Evolutionary conservation across 768 basidiomycete species (phyloP).

Genomic region (Tylopilus cervinicoccineus): DNA sequence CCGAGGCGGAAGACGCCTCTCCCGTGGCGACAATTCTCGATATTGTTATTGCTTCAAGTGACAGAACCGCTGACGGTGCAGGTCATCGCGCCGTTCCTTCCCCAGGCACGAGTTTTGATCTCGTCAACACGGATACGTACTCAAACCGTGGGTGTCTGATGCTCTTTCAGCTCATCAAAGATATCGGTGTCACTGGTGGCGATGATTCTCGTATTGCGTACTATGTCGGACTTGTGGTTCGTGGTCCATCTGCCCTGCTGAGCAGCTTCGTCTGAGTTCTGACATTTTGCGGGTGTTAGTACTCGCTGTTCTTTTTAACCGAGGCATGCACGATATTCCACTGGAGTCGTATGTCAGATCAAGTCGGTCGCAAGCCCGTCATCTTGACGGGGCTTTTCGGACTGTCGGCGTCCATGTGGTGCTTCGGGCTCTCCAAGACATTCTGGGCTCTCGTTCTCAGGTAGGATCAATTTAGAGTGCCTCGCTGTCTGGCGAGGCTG

Average conservation of each 20-base stretch:
- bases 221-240: slow-evolving; percentile 46
- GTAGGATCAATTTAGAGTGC: slow-evolving; percentile 12
- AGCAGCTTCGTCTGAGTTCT: neutral
- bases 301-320: slow-evolving; percentile 47
- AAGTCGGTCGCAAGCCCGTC: slow-evolving; percentile 47
- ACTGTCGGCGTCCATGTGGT: slow-evolving; percentile 42
- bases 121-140: no score
- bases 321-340: slow-evolving; percentile 46
- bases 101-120: no score
- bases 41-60: no score
- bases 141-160: no score
- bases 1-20: no score
- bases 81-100: slow-evolving; percentile 21
- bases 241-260: slow-evolving; percentile 9
- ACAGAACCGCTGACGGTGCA: no score
- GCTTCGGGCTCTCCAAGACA: slow-evolving; percentile 45
- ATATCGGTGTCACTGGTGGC: slow-evolving; percentile 37
- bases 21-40: no score
- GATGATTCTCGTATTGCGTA: slow-evolving; percentile 44
- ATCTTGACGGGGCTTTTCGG: slow-evolving; percentile 44
- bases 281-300: slow-evolving; percentile 23
- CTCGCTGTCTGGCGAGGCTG: neutral
- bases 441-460: slow-evolving; percentile 44
- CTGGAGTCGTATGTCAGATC: slow-evolving; percentile 49
- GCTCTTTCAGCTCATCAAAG: slow-evolving; percentile 23